phyloP scores from a whole-genome alignment of 306 rosid genomes.

The Alnus glutinosa region DNA sequence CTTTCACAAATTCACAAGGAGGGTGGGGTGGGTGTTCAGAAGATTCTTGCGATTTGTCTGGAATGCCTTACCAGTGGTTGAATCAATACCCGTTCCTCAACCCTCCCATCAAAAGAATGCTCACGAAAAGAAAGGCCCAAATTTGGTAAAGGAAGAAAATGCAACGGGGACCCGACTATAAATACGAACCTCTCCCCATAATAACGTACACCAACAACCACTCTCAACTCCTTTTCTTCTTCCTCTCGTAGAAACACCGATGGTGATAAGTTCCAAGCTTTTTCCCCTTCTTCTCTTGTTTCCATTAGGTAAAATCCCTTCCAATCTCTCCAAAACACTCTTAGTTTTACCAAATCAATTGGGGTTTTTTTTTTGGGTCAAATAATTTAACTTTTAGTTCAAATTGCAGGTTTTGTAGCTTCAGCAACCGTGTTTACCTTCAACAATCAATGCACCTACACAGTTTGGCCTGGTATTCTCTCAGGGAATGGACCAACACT shows the following conservation, averaged over 20 bases:
- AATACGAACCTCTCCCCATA: not conserved
- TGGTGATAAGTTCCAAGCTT: slow-evolving; percentile 33
- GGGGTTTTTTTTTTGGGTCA: not conserved
- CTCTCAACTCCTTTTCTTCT: not conserved
- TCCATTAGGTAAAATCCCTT: slow-evolving; percentile 34
- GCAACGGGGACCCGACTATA: not conserved
- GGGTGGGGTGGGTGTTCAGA: too few relatives aligned
- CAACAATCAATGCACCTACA: slow-evolving; percentile 58
- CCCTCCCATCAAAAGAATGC: not conserved
- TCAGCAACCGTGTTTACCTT: slow-evolving; percentile 54
- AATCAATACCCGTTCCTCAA: too few relatives aligned
- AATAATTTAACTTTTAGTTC: not conserved
- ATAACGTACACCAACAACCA: too few relatives aligned
- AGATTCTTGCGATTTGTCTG: too few relatives aligned
- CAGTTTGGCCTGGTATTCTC: slow-evolving; percentile 83
- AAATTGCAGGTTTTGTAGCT: slow-evolving; percentile 42
- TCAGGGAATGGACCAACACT: slow-evolving; percentile 68
- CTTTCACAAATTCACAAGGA: too few relatives aligned
- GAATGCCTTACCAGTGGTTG: too few relatives aligned
- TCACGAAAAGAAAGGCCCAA: slow-evolving; percentile 40
- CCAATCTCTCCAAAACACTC: not conserved
- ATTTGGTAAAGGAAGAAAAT: not conserved
- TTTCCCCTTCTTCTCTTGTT: slow-evolving; percentile 30
- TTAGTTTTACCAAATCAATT: not conserved
- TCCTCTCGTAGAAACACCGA: not conserved